These are phyloP conservation scores for Ricinus communis DNA, from an alignment of 345 rosid species.

Conservation along the genomic window DNA sequence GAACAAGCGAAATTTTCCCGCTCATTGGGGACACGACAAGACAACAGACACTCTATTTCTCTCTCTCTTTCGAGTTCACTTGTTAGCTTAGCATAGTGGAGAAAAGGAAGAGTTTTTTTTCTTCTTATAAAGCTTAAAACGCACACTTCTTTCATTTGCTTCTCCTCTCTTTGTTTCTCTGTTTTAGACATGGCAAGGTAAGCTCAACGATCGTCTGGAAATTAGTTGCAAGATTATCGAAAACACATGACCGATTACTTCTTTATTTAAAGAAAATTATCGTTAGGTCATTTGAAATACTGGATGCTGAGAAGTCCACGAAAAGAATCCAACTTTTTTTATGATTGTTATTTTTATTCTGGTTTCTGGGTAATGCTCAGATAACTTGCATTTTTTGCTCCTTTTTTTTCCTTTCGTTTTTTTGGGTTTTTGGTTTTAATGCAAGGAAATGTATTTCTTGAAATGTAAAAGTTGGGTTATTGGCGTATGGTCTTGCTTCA, in stretches of 20 bases:
- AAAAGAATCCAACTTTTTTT: not conserved
- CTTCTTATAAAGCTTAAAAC: not conserved
- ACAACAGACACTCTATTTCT: constrained; percentile 6
- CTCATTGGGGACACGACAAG: constrained; percentile 15
- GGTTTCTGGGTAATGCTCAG: not conserved
- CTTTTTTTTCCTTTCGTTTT: not conserved
- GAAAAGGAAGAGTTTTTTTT: constrained; percentile 5
- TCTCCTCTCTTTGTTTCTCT: not conserved
- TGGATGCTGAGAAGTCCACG: not conserved
- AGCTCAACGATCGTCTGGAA: not conserved
- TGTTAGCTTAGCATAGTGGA: constrained; percentile 44
- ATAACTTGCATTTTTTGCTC: not conserved
- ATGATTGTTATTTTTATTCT: not conserved
- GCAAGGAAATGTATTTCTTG: not conserved
- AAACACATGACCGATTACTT: too few relatives aligned
- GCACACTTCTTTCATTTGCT: not conserved
- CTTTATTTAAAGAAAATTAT: too few relatives aligned
- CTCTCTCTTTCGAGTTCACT: constrained; percentile 22
- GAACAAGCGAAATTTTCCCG: constrained; percentile 43
- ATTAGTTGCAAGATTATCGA: too few relatives aligned
- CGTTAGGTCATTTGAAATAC: too few relatives aligned
- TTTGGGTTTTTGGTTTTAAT: not conserved
- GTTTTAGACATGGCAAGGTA: constrained; percentile 25
- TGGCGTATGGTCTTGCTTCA: too few relatives aligned
- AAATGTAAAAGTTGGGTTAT: not conserved